Evolutionary conservation across 352 stramenopile species (phyloP).

Genomic region (Thalassiosira ordinaria): DNA sequence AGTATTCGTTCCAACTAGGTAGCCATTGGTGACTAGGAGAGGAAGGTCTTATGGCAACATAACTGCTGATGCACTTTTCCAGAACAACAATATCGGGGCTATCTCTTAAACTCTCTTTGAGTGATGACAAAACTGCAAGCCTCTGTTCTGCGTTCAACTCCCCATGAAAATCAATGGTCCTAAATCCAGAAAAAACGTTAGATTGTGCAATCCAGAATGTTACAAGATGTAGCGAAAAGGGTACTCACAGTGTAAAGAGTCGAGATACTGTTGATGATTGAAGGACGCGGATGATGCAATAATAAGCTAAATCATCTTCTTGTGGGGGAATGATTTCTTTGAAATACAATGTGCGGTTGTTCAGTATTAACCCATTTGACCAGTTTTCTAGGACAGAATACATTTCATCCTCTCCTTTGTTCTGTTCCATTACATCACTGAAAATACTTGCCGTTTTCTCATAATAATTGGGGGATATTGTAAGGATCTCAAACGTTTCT

Average conservation of each 20-base stretch:
- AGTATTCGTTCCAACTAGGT: conserved; percentile 55
- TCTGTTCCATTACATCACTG: conserved; percentile 67
- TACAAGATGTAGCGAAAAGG: too few relatives aligned
- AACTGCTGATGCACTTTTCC: conserved; percentile 46
- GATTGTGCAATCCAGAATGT: too few relatives aligned
- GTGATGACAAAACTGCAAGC: conserved; percentile 40
- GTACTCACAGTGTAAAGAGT: conserved; percentile 39
- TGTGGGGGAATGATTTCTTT: conserved; percentile 51
- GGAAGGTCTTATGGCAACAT: conserved; percentile 37
- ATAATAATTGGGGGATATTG: conserved; percentile 37
- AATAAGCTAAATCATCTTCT: conserved; percentile 65
- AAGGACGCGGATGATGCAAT: conserved; percentile 63
- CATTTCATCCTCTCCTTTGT: conserved; percentile 72
- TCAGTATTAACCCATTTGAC: conserved; percentile 69
- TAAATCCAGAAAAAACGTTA: conserved; percentile 10
- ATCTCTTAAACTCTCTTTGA: conserved; percentile 34
- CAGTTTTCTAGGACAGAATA: conserved; percentile 60
- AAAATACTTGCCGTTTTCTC: conserved; percentile 66
- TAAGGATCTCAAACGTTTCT: conserved; percentile 77
- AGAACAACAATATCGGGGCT: conserved; percentile 48
- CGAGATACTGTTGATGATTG: conserved; percentile 38
- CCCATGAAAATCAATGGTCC: conserved; percentile 63
- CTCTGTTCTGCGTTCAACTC: conserved; percentile 48
- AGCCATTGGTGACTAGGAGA: conserved; percentile 24
- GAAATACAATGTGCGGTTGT: conserved; percentile 64